Evolutionary conservation across 2,329 filamentous ascomycete species (phyloP).

Genomic region (Pyrenophora tritici-repentis): DNA sequence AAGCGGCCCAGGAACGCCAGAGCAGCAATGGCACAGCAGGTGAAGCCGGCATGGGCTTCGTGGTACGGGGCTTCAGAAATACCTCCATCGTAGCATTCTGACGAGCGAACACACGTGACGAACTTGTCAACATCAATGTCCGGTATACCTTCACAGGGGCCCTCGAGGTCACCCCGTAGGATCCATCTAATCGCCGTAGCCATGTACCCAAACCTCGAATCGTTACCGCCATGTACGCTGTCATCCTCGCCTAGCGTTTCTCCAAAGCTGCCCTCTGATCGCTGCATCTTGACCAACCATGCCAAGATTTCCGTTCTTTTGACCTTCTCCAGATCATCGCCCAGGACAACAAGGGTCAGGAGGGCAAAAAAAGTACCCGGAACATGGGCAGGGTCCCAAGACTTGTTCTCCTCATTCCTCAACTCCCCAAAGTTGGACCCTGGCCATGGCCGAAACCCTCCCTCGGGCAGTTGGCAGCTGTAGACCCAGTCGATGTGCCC

Average conservation of each 20-base stretch:
- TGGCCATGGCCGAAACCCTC: conserved; percentile 87
- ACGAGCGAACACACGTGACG: conserved; percentile 70
- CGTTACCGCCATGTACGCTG: conserved; percentile 74
- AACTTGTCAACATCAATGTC: conserved; percentile 78
- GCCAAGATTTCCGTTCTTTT: conserved; percentile 67
- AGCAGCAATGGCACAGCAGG: conserved; percentile 83
- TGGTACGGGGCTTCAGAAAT: conserved; percentile 77
- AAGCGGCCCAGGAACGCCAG: conserved; percentile 75
- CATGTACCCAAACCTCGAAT: conserved; percentile 87
- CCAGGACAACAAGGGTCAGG: conserved; percentile 69
- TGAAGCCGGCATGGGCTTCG: conserved; percentile 89
- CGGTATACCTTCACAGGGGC: conserved; percentile 60
- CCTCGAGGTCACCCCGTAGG: conserved; percentile 64
- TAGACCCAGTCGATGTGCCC: conserved; percentile 78
- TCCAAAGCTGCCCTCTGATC: conserved; percentile 86
- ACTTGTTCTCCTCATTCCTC: conserved; percentile 57
- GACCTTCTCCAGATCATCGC: conserved; percentile 66
- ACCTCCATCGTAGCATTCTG: conserved; percentile 81
- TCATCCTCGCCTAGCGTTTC: conserved; percentile 70
- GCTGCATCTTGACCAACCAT: conserved; percentile 79
- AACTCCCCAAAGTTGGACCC: conserved; percentile 62
- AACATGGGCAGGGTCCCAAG: conserved; percentile 78
- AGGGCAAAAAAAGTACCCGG: conserved; percentile 91
- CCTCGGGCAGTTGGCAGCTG: conserved; percentile 78
- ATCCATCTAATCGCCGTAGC: conserved; percentile 83